Evolutionary conservation across 305 asterid genomes (phyloP).

Genomic region (Fraxinus xanthoxyloides): DNA sequence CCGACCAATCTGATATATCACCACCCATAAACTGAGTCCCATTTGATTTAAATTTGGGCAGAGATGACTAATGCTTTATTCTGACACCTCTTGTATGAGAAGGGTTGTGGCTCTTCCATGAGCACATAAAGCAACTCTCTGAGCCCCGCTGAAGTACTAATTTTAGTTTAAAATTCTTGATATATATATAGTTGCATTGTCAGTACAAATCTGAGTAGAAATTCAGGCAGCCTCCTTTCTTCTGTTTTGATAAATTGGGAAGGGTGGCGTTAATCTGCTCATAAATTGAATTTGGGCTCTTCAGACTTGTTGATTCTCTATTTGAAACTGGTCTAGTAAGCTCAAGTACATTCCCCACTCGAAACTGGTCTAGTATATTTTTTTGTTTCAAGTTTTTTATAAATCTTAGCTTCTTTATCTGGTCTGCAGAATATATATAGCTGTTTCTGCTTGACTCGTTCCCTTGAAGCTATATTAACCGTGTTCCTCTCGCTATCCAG

Average conservation of each 20-base stretch:
- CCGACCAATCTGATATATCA: constrained; percentile 47
- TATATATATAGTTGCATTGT: background rate
- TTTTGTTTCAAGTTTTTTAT: background rate
- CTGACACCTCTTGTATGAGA: constrained; percentile 91
- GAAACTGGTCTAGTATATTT: background rate
- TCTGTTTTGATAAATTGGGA: background rate
- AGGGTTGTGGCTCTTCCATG: constrained; percentile 49
- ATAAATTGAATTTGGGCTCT: constrained; percentile 35
- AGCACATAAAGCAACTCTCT: constrained; percentile 65
- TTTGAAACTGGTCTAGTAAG: constrained; percentile 54
- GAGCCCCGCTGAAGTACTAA: constrained; percentile 19
- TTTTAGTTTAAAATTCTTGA: background rate
- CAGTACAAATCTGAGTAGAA: constrained; percentile 30
- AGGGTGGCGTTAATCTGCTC: constrained; percentile 45
- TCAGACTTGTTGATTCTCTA: constrained; percentile 41
- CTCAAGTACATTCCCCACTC: constrained; percentile 18
- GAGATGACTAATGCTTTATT: constrained; percentile 55
- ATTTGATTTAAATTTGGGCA: background rate
- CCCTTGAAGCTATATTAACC: constrained; percentile 58
- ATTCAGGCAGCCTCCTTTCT: constrained; percentile 52
- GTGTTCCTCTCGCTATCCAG: constrained; percentile 56
- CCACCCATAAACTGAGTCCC: constrained; percentile 66
- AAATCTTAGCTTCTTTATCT: constrained; percentile 54
- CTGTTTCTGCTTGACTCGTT: constrained; percentile 45
- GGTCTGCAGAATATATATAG: constrained; percentile 30